These are phyloP conservation scores for Benincasa hispida DNA, from an alignment of 306 rosid species.

Conservation along the genomic window DNA sequence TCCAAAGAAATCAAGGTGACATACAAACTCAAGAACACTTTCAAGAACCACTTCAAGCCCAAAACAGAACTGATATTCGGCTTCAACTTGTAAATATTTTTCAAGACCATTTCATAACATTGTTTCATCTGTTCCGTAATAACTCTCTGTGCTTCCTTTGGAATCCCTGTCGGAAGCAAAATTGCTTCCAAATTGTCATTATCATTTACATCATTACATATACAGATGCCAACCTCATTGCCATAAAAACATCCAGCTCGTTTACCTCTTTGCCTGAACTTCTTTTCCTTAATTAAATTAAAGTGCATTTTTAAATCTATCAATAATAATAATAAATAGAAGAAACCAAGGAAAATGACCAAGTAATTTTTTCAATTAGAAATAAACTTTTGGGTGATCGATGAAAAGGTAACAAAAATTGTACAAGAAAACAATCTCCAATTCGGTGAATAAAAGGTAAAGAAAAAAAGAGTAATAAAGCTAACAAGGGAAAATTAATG, in stretches of 20 bases:
- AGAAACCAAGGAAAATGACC: background rate
- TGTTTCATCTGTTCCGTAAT: background rate
- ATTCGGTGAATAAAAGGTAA: background rate
- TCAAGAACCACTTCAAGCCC: too few species aligned
- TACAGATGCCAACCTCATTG: background rate
- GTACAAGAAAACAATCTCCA: background rate
- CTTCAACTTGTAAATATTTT: background rate
- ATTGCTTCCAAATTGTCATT: background rate
- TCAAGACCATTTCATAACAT: background rate
- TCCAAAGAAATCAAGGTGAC: too few species aligned
- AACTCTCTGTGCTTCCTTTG: background rate
- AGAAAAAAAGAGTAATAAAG: background rate
- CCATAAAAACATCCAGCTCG: background rate
- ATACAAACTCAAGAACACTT: too few species aligned
- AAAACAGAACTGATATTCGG: too few species aligned
- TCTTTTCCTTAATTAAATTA: background rate
- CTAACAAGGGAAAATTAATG: background rate
- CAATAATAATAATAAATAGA: background rate
- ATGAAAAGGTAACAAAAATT: background rate
- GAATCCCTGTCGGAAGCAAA: background rate
- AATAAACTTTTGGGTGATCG: background rate
- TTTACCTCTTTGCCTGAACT: background rate
- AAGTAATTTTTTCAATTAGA: background rate
- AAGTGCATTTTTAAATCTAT: background rate
- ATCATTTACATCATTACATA: background rate